These are phyloP conservation scores for Kodamaea leandrae DNA, from an alignment of 805 yeast species.

Conservation along the genomic window DNA sequence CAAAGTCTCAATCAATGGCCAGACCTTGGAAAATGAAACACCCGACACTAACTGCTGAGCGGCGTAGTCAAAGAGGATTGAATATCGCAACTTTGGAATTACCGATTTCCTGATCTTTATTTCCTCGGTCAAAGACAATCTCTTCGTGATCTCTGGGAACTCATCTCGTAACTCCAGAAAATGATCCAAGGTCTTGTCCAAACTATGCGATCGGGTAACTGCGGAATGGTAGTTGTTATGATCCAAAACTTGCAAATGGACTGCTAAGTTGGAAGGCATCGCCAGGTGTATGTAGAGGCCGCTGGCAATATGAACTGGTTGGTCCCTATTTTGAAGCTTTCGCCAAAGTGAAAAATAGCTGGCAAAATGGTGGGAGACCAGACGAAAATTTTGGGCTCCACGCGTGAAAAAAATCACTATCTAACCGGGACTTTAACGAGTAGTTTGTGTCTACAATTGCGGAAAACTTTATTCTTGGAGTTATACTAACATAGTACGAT, in stretches of 20 bases:
- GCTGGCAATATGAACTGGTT: not conserved
- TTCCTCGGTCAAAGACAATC: conserved; percentile 4
- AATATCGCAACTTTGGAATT: conserved; percentile 6
- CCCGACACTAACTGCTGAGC: conserved; percentile 1
- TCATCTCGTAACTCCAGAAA: conserved; percentile 8
- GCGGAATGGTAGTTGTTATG: conserved; percentile 20
- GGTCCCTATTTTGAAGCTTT: too few species aligned
- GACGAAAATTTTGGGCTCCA: not conserved
- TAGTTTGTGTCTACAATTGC: too few species aligned
- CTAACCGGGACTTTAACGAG: too few species aligned
- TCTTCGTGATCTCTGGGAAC: not conserved
- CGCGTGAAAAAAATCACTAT: too few species aligned
- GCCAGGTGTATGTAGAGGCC: not conserved
- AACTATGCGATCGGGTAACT: conserved; percentile 19
- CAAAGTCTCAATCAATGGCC: not conserved
- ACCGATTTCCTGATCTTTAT: conserved; percentile 7
- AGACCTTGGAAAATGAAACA: not conserved
- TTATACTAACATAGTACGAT: too few species aligned
- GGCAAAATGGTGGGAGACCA: conserved; percentile 3
- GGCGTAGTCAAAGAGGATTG: conserved; percentile 10
- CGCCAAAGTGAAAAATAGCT: conserved; percentile 4
- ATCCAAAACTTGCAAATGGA: conserved; percentile 10
- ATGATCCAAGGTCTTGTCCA: conserved; percentile 18
- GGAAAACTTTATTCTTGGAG: too few species aligned
- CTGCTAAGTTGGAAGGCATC: not conserved